Evolutionary conservation across 148 eudicot species (phyloP).

Genomic region (Selenicereus undatus): DNA sequence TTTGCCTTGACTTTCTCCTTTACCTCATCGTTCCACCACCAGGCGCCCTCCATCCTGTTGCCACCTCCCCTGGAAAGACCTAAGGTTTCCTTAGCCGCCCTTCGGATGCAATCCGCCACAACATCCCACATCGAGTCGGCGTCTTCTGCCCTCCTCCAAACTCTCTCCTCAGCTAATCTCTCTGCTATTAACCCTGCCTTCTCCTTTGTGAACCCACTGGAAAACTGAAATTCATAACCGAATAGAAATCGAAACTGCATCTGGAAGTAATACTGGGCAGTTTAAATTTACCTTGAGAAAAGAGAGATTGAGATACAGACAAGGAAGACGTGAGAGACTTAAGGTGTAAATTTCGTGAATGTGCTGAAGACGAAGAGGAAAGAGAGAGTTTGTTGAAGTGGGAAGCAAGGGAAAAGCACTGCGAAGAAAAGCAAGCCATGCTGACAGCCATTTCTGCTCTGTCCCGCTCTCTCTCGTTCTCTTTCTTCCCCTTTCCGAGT

Average conservation of each 20-base stretch:
- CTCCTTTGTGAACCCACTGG: no score
- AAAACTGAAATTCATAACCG: no score
- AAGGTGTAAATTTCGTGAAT: slow-evolving; percentile 17
- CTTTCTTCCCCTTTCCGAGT: neutral
- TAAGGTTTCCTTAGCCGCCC: no score
- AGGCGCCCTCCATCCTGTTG: no score
- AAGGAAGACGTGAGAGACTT: slow-evolving; percentile 57
- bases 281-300: slow-evolving; percentile 52
- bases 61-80: no score
- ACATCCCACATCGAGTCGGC: no score
- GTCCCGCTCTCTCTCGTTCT: neutral
- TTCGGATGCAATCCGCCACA: no score
- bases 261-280: neutral
- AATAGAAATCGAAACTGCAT: neutral
- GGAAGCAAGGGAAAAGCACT: slow-evolving; percentile 39
- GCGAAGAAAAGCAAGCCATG: slow-evolving; percentile 33
- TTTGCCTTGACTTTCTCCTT: no score
- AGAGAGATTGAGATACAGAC: slow-evolving; percentile 35
- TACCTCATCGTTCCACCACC: no score
- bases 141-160: no score
- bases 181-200: no score
- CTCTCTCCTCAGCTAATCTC: no score
- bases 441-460: slow-evolving; percentile 23
- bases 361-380: slow-evolving; percentile 31
- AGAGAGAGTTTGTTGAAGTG: slow-evolving; percentile 43